phyloP scores from a whole-genome alignment of 2,329 filamentous ascomycete species.

The Mycosphaerella sp. region DNA sequence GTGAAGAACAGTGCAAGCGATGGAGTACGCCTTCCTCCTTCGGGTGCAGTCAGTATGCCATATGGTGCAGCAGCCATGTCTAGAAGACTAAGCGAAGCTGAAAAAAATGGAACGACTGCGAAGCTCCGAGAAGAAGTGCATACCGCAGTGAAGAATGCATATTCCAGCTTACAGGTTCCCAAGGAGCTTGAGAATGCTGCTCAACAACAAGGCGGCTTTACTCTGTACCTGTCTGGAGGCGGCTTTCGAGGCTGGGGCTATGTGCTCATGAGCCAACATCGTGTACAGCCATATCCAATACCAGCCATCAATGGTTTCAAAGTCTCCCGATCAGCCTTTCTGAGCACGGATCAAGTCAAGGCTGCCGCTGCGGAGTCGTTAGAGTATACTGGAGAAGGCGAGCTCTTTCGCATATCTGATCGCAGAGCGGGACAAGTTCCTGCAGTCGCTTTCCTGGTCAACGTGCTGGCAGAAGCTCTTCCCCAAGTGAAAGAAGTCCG shows the following conservation, averaged over 20 bases:
- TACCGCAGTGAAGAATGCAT: conserved; percentile 45
- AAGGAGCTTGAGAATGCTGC: conserved; percentile 42
- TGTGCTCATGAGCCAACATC: conserved; percentile 73
- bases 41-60: conserved; percentile 58
- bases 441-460: conserved; percentile 74
- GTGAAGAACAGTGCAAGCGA: conserved; percentile 42
- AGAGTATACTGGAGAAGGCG: conserved; percentile 32
- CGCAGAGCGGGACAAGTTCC: conserved; percentile 74
- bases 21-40: conserved; percentile 45
- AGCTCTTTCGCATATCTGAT: conserved; percentile 67
- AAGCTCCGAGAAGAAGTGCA: conserved; percentile 44
- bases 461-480: conserved; percentile 62
- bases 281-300: conserved; percentile 71
- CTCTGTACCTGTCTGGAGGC: conserved; percentile 80
- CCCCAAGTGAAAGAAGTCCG: conserved; percentile 66
- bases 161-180: conserved; percentile 49
- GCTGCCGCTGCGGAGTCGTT: conserved; percentile 35
- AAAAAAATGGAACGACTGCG: conserved; percentile 34
- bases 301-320: conserved; percentile 74
- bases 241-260: conserved; percentile 89
- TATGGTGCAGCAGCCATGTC: conserved; percentile 64
- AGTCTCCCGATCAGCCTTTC: conserved; percentile 57
- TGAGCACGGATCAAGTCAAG: conserved; percentile 44
- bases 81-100: conserved; percentile 46
- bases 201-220: conserved; percentile 47